Evolutionary conservation across 2,329 filamentous ascomycete genomes (phyloP).

Genomic region (Decorospora gaudefroyi): DNA sequence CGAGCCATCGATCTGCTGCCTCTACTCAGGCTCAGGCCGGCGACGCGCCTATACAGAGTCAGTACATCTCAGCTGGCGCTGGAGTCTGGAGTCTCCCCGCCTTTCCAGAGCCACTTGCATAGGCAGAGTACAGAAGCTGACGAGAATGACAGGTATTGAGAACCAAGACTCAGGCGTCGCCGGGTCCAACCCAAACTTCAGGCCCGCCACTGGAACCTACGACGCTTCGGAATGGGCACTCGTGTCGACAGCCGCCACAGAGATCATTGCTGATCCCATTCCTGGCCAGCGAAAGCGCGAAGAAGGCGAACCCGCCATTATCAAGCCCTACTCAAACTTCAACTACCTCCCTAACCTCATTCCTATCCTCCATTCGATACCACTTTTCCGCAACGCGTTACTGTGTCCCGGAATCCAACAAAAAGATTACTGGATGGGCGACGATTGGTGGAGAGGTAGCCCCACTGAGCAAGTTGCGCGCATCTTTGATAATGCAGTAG

Average conservation of each 20-base stretch:
- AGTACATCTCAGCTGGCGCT: slow-evolving; percentile 16
- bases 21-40: slow-evolving; percentile 38
- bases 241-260: slow-evolving; percentile 55
- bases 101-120: too few species aligned
- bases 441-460: slow-evolving; percentile 66
- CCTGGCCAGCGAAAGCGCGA: slow-evolving; percentile 54
- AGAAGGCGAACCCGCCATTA: slow-evolving; percentile 58
- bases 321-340: slow-evolving; percentile 59
- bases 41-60: slow-evolving; percentile 43
- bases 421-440: slow-evolving; percentile 59
- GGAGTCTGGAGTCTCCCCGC: too few species aligned
- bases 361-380: slow-evolving; percentile 66
- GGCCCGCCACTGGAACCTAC: slow-evolving; percentile 61
- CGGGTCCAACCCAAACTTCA: slow-evolving; percentile 53
- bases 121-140: slow-evolving; percentile 17
- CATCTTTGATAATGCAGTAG: slow-evolving; percentile 53
- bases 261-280: slow-evolving; percentile 59
- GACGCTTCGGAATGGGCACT: slow-evolving; percentile 61
- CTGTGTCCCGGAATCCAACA: slow-evolving; percentile 54
- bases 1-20: slow-evolving; percentile 38
- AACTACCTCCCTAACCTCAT: slow-evolving; percentile 62
- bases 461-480: slow-evolving; percentile 56
- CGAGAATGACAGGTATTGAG: slow-evolving; percentile 36
- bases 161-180: slow-evolving; percentile 61
- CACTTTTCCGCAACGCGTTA: slow-evolving; percentile 61